A percentile compares a stretch with the other conserved stretches of the same genome.
Evolutionary conservation across 1,139 yeast genomes (phyloP).

Genomic region (Pichia sp.): DNA sequence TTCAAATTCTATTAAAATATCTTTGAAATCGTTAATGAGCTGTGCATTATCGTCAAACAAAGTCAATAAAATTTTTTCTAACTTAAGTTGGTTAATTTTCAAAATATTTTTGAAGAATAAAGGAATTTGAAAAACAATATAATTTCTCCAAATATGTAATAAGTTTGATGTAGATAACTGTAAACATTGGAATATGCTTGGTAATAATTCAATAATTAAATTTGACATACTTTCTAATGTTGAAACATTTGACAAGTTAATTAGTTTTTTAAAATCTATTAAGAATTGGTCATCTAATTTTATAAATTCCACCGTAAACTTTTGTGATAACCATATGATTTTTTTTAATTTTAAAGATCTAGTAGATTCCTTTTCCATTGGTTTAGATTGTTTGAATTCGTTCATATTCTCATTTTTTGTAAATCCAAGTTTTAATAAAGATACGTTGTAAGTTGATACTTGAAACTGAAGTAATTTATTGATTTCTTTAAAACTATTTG

Average conservation of each 20-base stretch:
- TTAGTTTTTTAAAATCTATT: conserved; percentile 22
- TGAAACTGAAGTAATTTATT: neutral
- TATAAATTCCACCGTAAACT: conserved; percentile 22
- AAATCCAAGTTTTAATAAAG: conserved; percentile 5
- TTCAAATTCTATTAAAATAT: conserved; percentile 16
- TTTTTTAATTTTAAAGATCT: conserved; percentile 22
- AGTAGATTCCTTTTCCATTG: conserved; percentile 5
- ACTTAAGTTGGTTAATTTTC: conserved; percentile 25
- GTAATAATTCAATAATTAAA: conserved; percentile 23
- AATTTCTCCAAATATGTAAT: conserved; percentile 22
- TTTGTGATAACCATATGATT: conserved; percentile 28
- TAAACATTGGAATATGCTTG: conserved; percentile 24
- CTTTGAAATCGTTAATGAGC: conserved; percentile 8
- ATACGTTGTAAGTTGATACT: conserved; percentile 4
- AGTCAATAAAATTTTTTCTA: conserved; percentile 12
- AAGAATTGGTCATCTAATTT: conserved; percentile 23
- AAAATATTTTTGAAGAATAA: conserved; percentile 18
- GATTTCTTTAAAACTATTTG: neutral
- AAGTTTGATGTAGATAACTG: conserved; percentile 16
- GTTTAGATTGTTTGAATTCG: neutral
- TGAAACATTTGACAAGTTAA: conserved; percentile 25
- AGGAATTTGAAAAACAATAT: conserved; percentile 24
- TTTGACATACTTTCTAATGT: conserved; percentile 26
- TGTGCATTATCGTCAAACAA: conserved; percentile 8
- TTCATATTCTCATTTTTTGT: neutral